phyloP scores from a whole-genome alignment of 2,329 filamentous ascomycete species.

The Aspergillus floridensis region DNA sequence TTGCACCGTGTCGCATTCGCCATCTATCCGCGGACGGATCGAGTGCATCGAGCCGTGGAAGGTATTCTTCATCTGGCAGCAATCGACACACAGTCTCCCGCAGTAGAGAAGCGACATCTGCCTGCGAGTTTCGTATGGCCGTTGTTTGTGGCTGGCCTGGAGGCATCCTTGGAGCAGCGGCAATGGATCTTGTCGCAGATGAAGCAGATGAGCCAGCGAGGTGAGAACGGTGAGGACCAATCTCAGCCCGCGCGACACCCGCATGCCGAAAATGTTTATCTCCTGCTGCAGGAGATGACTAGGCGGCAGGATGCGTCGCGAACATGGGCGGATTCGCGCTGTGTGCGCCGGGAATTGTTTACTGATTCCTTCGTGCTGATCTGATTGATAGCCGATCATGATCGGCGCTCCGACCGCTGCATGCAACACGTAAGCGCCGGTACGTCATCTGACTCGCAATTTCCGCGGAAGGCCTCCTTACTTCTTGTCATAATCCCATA shows the following conservation, averaged over 20 bases:
- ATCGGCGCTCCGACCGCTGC: not conserved
- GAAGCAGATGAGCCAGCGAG: conserved; percentile 27
- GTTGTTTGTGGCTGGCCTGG: conserved; percentile 34
- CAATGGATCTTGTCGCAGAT: conserved; percentile 35
- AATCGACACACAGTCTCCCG: conserved; percentile 20
- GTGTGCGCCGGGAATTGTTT: conserved; percentile 35
- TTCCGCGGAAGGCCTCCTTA: not conserved
- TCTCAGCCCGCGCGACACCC: conserved; percentile 26
- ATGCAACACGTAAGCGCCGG: conserved; percentile 3
- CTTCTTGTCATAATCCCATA: not conserved
- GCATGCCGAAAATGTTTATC: conserved; percentile 29
- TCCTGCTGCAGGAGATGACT: conserved; percentile 36
- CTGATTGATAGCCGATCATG: conserved; percentile 3
- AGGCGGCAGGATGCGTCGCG: conserved; percentile 33
- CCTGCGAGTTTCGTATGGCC: conserved; percentile 37
- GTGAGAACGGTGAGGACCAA: conserved; percentile 8
- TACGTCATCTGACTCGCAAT: conserved; percentile 5
- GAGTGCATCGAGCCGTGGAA: conserved; percentile 35
- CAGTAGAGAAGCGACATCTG: conserved; percentile 16
- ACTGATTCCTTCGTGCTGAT: conserved; percentile 36
- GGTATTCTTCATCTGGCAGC: conserved; percentile 37
- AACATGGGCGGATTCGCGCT: conserved; percentile 35
- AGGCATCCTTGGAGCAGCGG: conserved; percentile 32
- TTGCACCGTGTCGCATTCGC: conserved; percentile 38
- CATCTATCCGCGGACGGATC: conserved; percentile 38